phyloP scores from a whole-genome alignment of 208 protist species.

The Leishmania tarentolae region DNA sequence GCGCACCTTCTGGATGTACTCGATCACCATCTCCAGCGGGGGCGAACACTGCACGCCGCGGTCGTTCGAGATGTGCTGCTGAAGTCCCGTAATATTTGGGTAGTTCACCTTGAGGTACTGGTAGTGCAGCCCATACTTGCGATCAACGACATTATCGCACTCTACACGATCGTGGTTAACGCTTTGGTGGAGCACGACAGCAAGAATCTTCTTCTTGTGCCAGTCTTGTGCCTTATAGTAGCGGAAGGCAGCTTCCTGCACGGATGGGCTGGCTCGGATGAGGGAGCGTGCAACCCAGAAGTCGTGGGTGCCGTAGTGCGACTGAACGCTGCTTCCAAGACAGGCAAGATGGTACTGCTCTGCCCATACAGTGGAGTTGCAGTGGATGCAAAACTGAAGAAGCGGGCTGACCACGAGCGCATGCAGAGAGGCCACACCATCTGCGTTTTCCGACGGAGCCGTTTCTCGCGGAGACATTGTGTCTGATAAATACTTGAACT shows the following conservation, averaged over 20 bases:
- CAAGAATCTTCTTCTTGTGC: slow-evolving; percentile 15
- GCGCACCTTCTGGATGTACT: slow-evolving; percentile 21
- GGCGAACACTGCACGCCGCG: slow-evolving; percentile 40
- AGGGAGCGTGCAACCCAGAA: slow-evolving; percentile 62
- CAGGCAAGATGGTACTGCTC: slow-evolving; percentile 32
- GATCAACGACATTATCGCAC: slow-evolving; percentile 20
- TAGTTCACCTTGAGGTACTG: slow-evolving; percentile 51
- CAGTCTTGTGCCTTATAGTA: slow-evolving; percentile 25
- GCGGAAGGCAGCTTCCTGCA: slow-evolving; percentile 33
- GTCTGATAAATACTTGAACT: slow-evolving; percentile 14
- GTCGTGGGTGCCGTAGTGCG: slow-evolving; percentile 42
- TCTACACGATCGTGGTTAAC: slow-evolving; percentile 9
- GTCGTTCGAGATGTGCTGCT: slow-evolving; percentile 24
- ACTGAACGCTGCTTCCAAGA: slow-evolving; percentile 7
- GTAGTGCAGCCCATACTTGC: slow-evolving; percentile 50
- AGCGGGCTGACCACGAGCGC: slow-evolving; percentile 51
- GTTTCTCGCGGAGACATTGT: not conserved
- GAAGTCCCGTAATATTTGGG: slow-evolving; percentile 24
- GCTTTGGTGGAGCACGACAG: slow-evolving; percentile 42
- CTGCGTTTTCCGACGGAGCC: not conserved
- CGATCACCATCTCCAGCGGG: slow-evolving; percentile 35
- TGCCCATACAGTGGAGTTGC: slow-evolving; percentile 17
- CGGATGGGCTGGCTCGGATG: slow-evolving; percentile 27
- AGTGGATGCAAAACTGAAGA: slow-evolving; percentile 46
- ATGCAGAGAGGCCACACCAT: slow-evolving; percentile 15